Percentiles rank a stretch among this genome's conserved stretches.
Conservation (phyloP, 2,329 filamentous ascomycete species). For the Cladophialophora yegresii region DNA sequence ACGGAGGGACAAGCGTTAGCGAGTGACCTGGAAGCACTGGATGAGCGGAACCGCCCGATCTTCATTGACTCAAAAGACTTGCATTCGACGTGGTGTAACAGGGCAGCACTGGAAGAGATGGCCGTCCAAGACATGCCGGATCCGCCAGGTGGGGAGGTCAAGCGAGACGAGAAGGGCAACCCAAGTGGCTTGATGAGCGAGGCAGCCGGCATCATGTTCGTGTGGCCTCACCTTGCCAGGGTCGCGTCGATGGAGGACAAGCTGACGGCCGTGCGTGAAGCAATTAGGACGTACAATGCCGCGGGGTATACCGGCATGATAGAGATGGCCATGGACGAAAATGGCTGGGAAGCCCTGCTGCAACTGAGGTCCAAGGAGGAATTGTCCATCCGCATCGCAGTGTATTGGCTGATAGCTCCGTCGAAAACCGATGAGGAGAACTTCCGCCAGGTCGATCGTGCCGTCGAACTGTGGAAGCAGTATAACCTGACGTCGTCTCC, state of each 20-base stretch:
- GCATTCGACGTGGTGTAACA: slow-evolving; percentile 57
- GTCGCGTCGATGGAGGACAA: slow-evolving; percentile 50
- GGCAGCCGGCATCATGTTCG: slow-evolving; percentile 49
- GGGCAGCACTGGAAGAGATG: slow-evolving; percentile 51
- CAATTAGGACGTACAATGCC: slow-evolving; percentile 48
- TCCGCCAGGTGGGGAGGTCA: slow-evolving; percentile 51
- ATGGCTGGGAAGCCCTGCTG: slow-evolving; percentile 50
- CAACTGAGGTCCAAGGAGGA: slow-evolving; percentile 42
- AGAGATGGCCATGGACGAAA: slow-evolving; percentile 58
- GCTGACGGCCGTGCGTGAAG: slow-evolving; percentile 44
- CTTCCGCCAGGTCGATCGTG: slow-evolving; percentile 49
- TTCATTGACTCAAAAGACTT: slow-evolving; percentile 54
- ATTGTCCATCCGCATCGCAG: slow-evolving; percentile 50
- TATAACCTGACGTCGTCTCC: slow-evolving; percentile 47
- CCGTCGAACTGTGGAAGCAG: slow-evolving; percentile 46
- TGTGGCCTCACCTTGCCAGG: slow-evolving; percentile 52
- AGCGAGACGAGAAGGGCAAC: slow-evolving; percentile 49
- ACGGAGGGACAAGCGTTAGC: slow-evolving; percentile 50
- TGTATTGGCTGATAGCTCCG: slow-evolving; percentile 53
- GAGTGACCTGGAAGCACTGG: slow-evolving; percentile 52
- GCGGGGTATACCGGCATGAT: slow-evolving; percentile 53
- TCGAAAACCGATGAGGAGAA: slow-evolving; percentile 45
- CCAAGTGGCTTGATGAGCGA: slow-evolving; percentile 52
- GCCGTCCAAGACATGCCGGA: slow-evolving; percentile 46
- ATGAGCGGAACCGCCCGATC: slow-evolving; percentile 47